Conservation (phyloP, 2,329 filamentous ascomycete species). For the Eurotiales sp. region DNA sequence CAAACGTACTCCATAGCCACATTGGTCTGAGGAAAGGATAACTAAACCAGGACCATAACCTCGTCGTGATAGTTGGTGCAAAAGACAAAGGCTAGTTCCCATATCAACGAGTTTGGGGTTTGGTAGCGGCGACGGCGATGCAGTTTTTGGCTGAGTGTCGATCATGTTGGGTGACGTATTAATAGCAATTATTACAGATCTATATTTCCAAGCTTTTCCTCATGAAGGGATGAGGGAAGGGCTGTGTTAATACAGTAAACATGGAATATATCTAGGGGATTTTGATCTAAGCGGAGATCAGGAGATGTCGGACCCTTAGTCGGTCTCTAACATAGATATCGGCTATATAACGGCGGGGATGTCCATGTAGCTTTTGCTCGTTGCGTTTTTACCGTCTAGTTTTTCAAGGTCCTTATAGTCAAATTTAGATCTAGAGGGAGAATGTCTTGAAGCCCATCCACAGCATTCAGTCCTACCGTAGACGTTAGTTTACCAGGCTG, state of each 20-base stretch:
- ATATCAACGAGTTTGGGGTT: neutral
- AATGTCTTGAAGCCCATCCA: neutral
- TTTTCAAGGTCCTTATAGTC: no score
- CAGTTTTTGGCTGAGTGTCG: neutral
- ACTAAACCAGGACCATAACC: conserved; percentile 49
- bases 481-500: no score
- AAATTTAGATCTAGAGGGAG: no score
- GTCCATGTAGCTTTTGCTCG: no score
- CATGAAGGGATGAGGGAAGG: neutral
- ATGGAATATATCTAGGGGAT: no score
- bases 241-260: neutral
- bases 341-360: no score
- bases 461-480: neutral
- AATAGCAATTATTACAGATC: neutral
- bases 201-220: neutral
- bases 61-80: conserved; percentile 47
- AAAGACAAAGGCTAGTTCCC: conserved; percentile 26
- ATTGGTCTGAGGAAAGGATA: conserved; percentile 37
- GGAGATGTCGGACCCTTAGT: neutral
- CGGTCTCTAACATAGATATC: neutral
- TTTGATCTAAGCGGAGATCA: neutral
- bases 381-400: no score
- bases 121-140: neutral
- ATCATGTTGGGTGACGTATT: neutral
- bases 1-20: conserved; percentile 25